Evolutionary conservation across 148 eudicot genomes (phyloP), one percentile per base, ranked within the genome.

Genomic region (Rhododendron kiyosumense): DNA sequence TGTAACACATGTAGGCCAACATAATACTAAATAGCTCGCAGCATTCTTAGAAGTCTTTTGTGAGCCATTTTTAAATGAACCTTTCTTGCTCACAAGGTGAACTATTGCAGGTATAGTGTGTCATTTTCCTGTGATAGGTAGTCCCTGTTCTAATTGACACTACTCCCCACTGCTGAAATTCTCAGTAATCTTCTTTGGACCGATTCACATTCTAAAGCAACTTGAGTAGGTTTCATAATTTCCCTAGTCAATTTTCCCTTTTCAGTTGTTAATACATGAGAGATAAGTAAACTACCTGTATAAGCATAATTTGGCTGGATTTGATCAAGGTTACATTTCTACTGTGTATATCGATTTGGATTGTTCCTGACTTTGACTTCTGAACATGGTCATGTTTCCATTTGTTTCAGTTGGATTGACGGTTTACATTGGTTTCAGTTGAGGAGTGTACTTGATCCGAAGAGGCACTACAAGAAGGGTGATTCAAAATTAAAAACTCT

Each of bases 381-480:
- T 2, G 17, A 36, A 0, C 36, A 17, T 81, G 83, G 75, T 5
- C 43, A 30, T 34, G 0, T 65, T 83, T 36, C 28, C 41, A 14
- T 63, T 63, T 81, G 45, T 63, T 79, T 20, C n/a, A 63, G n/a
- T 49, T 6, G 78, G 26, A 54, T 87, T 88, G 75, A 69, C 49
- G 0, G 18, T n/a, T 38, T 75, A 4, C 30, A 24, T 28, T 86
- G 54, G 30, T 89, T 86, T 54, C 88, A 96, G 99, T 85, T 97
- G 92, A 93, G 99, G 89, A 79, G 89, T 84, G 98, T 90, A 85
- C 88, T 97, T 26, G 99, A 97, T 93, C 99, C 99, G 51, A 97
- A 95, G 92, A 93, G 99, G 87, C 99, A 97, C 89, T 95, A 97
- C 88, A 94, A 94, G 95, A 95, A 94, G 93, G 90, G 96, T 83